Base-by-base conservation (phyloP, 208 protist species). In the Acanthamoeba triangularis region DNA sequence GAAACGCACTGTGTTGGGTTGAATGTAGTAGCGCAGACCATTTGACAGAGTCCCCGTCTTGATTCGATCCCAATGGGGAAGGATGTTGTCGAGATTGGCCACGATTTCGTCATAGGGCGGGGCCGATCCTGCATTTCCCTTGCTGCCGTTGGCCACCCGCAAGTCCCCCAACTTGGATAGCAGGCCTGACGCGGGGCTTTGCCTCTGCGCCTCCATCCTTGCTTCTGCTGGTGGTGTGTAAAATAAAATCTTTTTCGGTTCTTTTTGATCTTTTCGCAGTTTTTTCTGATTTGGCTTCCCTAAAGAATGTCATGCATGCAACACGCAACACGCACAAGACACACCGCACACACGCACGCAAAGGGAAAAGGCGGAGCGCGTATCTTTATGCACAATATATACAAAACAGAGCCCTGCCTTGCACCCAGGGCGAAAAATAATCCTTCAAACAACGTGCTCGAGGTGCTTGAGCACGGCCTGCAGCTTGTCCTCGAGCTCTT, bases 1-100 rank as follows among this genome's bases (percentile, higher is more conserved):
- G 28, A 76, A 80, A 33, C 44, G 35, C 35, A 88, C 52, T 41
- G 41, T 65, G 28, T 88, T 88, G 3, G 80, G 80, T 65, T 88
- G 52, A 25, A 93, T 93, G 87, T 78, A 93, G 87, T 93, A 93
- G 10, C 61, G 87, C 54, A 93, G 87, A 14, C 87, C 87, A 35
- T 93, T 93, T 20, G 59, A 4, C 20, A 93, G 61, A 7, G 87
- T 74, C 20, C 87, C 87, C 23, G 41, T 74, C 28, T 74, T 69
- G 61, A 93, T 63, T 63, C 35, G 20, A 16, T 88, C 80, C 80
- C 80, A 88, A 35, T 88, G 80, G 3, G 80, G 80, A 49, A 88
- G 33, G 11, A 28, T 20, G 28, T 63, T 63, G 52, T 88, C 80
- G 30, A 88, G 80, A 88, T 88, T 88, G 6, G 52, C 44, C 25